A percentile compares a stretch with the other conserved stretches of the same genome.
These are phyloP conservation scores for Tremellales sp. DNA, from an alignment of 1,284 basidiomycete species.

Conservation along the genomic window DNA sequence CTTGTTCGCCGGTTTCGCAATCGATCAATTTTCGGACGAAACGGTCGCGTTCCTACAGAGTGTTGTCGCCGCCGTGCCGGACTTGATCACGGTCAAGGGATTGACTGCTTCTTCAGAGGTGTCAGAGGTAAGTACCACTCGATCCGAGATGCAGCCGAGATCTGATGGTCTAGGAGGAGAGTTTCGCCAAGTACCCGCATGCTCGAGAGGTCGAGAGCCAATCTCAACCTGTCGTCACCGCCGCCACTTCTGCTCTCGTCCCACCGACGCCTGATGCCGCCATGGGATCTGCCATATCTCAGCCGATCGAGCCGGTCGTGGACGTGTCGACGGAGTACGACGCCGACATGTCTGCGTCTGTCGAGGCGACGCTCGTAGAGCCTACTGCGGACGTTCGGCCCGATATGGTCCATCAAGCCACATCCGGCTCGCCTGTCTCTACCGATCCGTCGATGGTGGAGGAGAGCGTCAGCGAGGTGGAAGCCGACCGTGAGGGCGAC, in stretches of 20 bases:
- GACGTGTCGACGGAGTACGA: slow-evolving; percentile 20
- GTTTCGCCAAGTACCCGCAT: slow-evolving; percentile 19
- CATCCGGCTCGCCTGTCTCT: neutral
- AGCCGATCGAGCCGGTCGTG: neutral
- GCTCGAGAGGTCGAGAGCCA: slow-evolving; percentile 3
- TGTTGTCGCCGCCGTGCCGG: slow-evolving; percentile 29
- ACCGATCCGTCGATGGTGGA: neutral
- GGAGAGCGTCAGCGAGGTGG: neutral
- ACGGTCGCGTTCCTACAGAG: slow-evolving; percentile 32
- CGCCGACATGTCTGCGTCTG: slow-evolving; percentile 30
- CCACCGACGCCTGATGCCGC: too few relatives aligned
- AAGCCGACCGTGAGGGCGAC: slow-evolving; percentile 1
- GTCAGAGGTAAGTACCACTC: slow-evolving; percentile 12
- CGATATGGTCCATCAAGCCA: slow-evolving; percentile 1
- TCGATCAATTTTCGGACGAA: slow-evolving; percentile 26
- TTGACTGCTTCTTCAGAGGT: slow-evolving; percentile 12
- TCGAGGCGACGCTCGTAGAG: too few relatives aligned
- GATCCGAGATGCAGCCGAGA: neutral
- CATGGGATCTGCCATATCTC: neutral
- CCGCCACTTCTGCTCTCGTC: neutral
- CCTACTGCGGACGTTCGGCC: too few relatives aligned
- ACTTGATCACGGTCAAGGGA: slow-evolving; percentile 31
- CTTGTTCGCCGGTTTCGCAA: slow-evolving; percentile 21
- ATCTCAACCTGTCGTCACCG: neutral
- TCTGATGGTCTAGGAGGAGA: slow-evolving; percentile 19